phyloP scores from a whole-genome alignment of 2,329 filamentous ascomycete genomes.

The Monosporascus sp. region DNA sequence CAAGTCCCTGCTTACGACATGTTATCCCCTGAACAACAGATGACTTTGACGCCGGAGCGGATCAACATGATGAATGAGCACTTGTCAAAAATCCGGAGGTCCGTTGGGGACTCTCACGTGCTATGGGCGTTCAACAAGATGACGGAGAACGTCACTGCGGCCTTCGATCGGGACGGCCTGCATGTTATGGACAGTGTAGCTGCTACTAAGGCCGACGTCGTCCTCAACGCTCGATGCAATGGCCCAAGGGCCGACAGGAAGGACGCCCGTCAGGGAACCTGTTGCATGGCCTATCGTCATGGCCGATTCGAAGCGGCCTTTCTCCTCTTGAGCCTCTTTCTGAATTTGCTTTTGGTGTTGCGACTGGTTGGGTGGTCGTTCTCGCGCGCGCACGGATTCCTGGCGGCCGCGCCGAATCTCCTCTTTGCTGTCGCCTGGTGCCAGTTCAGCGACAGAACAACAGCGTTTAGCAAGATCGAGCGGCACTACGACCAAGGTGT shows the following conservation, averaged over 20 bases:
- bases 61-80: conserved; percentile 49
- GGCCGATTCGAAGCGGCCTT: conserved; percentile 31
- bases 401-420: conserved; percentile 13
- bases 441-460: conserved; percentile 49
- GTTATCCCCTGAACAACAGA: conserved; percentile 34
- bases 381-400: conserved; percentile 1
- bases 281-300: conserved; percentile 42
- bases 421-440: conserved; percentile 34
- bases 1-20: conserved; percentile 36
- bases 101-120: conserved; percentile 36
- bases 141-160: conserved; percentile 30
- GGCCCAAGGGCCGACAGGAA: conserved; percentile 31
- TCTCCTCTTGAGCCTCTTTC: conserved; percentile 24
- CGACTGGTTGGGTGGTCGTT: conserved; percentile 8
- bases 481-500: conserved; percentile 35
- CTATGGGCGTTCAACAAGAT: conserved; percentile 48
- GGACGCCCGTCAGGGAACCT: conserved; percentile 44
- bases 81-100: conserved; percentile 34
- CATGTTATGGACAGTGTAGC: conserved; percentile 43
- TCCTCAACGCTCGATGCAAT: conserved; percentile 53
- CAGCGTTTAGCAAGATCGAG: conserved; percentile 45
- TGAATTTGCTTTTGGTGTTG: conserved; percentile 17
- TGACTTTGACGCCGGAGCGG: conserved; percentile 41
- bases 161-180: conserved; percentile 42
- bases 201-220: conserved; percentile 43